Base-by-base conservation (phyloP, 2,329 filamentous ascomycete species). In the Monilinia laxa region DNA sequence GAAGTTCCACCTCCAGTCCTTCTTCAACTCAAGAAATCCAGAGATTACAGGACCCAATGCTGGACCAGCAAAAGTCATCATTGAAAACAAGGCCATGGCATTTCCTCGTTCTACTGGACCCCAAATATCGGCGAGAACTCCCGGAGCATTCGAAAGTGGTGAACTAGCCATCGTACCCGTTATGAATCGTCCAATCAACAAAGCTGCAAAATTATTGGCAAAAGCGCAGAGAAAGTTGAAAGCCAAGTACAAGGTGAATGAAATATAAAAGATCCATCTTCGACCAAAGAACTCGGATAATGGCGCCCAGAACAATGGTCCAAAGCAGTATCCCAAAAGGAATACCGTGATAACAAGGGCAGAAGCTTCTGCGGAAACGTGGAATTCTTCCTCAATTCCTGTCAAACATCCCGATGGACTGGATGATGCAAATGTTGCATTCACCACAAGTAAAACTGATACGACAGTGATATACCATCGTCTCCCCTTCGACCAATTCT, bases 161-260 rank as follows among this genome's bases (percentile, higher is more conserved):
- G 84, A 84, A 3, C 84, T 84, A 12, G 86, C 87, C 74, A 87
- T 88, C 2, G 84, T 79, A 52, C 87, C 86, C 3, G 84, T 84
- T 59, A 90, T 84, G 79, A 91, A 91, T 53, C 89, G 85, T 45
- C 90, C 81, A 11, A 90, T 80, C 25, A 91, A 78, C 3, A 92
- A 78, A 1, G 84, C 83, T 42, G 78, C 80, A 69, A 88, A 85
- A 70, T 83, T 87, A 64, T 84, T 79, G 0, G 84, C 80, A 16
- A 84, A 87, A 0, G 85, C 84, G 31, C 81, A 82, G 5, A 82
- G 87, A 47, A 84, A 86, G 71, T 85, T 88, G 75, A 91, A 91
- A 1, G 81, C 82, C 0, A 85, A 84, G 67, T 90, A 81, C 16
- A 80, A 79, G 64, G 82, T 76, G 72, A 87, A 88, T 4, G 85